These are phyloP conservation scores for Monosporascus sp. DNA, from an alignment of 2,329 filamentous ascomycete genomes.

Conservation along the genomic window DNA sequence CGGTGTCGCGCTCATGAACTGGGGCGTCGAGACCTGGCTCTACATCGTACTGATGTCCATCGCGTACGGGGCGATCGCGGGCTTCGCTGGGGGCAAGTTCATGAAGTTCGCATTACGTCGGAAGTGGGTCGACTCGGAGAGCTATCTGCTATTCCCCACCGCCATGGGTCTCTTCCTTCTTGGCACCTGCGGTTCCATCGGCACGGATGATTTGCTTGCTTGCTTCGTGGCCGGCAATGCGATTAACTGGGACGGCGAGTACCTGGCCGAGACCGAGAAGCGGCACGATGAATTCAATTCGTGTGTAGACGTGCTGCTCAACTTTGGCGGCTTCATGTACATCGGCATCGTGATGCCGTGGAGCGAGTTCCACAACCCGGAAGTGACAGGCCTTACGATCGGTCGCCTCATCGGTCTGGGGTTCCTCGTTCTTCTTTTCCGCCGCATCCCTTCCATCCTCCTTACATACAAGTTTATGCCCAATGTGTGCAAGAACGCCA, in stretches of 20 bases:
- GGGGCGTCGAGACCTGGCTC: constrained; percentile 55
- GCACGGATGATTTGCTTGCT: constrained; percentile 55
- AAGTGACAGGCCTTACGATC: constrained; percentile 47
- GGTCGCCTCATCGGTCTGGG: constrained; percentile 46
- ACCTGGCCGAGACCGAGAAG: constrained; percentile 47
- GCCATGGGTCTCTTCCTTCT: constrained; percentile 52
- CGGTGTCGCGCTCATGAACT: constrained; percentile 47
- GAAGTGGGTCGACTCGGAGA: constrained; percentile 51
- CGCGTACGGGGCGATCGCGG: constrained; percentile 47
- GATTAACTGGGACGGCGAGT: constrained; percentile 59
- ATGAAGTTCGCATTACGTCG: constrained; percentile 40
- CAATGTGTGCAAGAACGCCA: constrained; percentile 43
- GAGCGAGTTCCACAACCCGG: constrained; percentile 47
- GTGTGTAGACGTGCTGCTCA: constrained; percentile 52
- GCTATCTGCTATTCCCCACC: constrained; percentile 47
- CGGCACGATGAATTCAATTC: constrained; percentile 58
- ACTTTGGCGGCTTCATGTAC: constrained; percentile 57
- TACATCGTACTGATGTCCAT: constrained; percentile 52
- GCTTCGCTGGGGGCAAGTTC: constrained; percentile 40
- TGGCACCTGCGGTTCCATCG: constrained; percentile 51
- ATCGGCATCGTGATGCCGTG: constrained; percentile 52
- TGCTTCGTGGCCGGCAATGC: constrained; percentile 56
- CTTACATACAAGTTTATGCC: constrained; percentile 52
- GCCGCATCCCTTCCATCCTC: constrained; percentile 52
- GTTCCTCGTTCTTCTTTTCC: constrained; percentile 46